Evolutionary conservation across 1,284 basidiomycete species (phyloP).

Genomic region (Inonotus hispidus): DNA sequence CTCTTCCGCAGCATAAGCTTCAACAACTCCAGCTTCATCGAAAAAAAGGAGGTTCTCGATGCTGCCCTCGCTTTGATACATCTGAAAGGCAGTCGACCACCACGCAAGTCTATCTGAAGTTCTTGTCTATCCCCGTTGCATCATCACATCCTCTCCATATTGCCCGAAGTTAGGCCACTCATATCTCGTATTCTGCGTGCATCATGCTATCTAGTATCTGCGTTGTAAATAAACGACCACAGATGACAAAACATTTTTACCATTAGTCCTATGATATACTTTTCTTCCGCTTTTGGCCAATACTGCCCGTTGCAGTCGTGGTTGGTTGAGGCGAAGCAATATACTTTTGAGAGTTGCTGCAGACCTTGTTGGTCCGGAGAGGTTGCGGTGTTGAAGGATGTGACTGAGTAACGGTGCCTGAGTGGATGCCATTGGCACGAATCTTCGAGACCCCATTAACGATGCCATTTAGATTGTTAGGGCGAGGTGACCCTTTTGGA

Average conservation of each 20-base stretch:
- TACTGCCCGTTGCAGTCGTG: conserved; percentile 24
- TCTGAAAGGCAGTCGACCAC: background rate
- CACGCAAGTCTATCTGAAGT: background rate
- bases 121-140: background rate
- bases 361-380: background rate
- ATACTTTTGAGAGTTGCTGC: background rate
- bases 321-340: conserved; percentile 11
- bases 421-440: conserved; percentile 21
- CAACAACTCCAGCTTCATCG: background rate
- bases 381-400: background rate
- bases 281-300: conserved; percentile 36
- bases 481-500: conserved; percentile 21
- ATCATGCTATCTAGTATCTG: conserved; percentile 11
- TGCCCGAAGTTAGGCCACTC: no score
- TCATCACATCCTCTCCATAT: background rate
- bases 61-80: conserved; percentile 13
- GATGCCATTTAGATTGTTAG: conserved; percentile 23
- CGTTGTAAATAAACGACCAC: conserved; percentile 5
- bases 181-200: background rate
- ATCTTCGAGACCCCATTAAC: conserved; percentile 20
- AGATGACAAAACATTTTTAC: conserved; percentile 12
- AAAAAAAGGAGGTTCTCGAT: conserved; percentile 12
- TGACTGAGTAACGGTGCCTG: background rate
- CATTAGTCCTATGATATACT: conserved; percentile 24
- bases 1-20: background rate